Percentiles rank a stretch among this genome's conserved stretches.
Evolutionary conservation across 805 yeast genomes (phyloP).

Genomic region (Deakozyma indianensis): DNA sequence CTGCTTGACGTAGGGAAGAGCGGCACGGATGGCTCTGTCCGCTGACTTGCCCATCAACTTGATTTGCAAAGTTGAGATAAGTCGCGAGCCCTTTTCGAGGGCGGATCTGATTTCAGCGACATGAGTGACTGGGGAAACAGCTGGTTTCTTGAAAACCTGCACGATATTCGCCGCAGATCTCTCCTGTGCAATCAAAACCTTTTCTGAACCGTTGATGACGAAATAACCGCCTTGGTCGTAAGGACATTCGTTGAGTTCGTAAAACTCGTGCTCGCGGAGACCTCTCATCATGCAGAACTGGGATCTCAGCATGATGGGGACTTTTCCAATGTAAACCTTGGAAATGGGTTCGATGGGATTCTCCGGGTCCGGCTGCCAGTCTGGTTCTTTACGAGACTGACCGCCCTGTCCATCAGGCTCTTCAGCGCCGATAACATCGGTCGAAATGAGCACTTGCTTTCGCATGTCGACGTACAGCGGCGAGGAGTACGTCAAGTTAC

Average conservation of each 20-base stretch:
- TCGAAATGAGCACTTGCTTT: slow-evolving; percentile 72
- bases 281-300: slow-evolving; percentile 89
- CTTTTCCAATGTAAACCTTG: slow-evolving; percentile 87
- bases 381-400: slow-evolving; percentile 28
- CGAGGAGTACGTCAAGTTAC: slow-evolving; percentile 92
- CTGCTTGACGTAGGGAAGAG: slow-evolving; percentile 89
- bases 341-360: slow-evolving; percentile 59
- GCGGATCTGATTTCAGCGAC: slow-evolving; percentile 96
- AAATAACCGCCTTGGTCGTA: slow-evolving; percentile 99
- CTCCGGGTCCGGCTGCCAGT: slow-evolving; percentile 45
- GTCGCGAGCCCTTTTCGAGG: slow-evolving; percentile 90
- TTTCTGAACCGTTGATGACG: slow-evolving; percentile 95
- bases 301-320: slow-evolving; percentile 95
- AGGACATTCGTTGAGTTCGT: slow-evolving; percentile 95
- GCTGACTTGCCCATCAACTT: slow-evolving; percentile 78
- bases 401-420: slow-evolving; percentile 18
- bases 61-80: slow-evolving; percentile 87
- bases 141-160: slow-evolving; percentile 95
- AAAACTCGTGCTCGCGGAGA: slow-evolving; percentile 81
- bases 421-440: slow-evolving; percentile 44
- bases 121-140: slow-evolving; percentile 92
- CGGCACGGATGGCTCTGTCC: slow-evolving; percentile 76
- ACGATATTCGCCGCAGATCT: slow-evolving; percentile 97
- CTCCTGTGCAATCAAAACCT: slow-evolving; percentile 96
- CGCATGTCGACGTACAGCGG: slow-evolving; percentile 94